Base-by-base conservation (phyloP, 208 protist genomes). In the Herpetomonas samuelpessoai region DNA sequence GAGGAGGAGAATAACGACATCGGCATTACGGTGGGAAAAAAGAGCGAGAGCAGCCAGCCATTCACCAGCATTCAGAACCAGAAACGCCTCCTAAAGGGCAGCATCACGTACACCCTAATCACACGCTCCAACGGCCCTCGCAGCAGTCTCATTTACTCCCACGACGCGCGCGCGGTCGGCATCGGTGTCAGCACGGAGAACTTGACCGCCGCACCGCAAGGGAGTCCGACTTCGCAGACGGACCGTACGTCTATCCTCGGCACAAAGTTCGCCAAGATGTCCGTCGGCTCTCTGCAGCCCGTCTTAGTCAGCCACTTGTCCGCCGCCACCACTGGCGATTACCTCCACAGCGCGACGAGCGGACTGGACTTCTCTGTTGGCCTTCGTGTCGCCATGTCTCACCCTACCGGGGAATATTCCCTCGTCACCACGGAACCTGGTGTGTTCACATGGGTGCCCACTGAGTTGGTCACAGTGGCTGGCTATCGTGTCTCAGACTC, bases 11-110 rank as follows among this genome's bases (percentile, higher is more conserved):
- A 94, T 66, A 74, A 77, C 46, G 82, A 91, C 67, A 83, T 96
- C 60, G 87, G 87, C 57, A 94, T 96, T 52, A 89, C 81, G 0
- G 78, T 93, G 7, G 91, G 87, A 21, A 96, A 93, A 62, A 88
- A 83, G 62, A 87, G 83, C 50, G 86, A 93, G 41, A 87, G 76
- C 70, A 70, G 35, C 21, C 63, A 74, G 38, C 87, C 87, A 6
- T 94, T 92, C 62, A 59, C 65, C 9, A 60, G 60, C 25, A 87
- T 96, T 52, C 84, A 86, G 62, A 82, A 84, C 55, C 76, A 91
- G 46, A 88, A 84, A 56, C 73, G 83, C 4, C 47, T 93, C 16
- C 50, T 96, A 24, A 82, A 84, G 62, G 91, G 91, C 14, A 85
- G 71, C 63, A 86, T 96, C 39, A 86, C 86, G 1, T 96, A 96